These are phyloP conservation scores for Anthoceros angustus DNA, from an alignment of 225 moss, liverwort and hornwort genomes.

Conservation along the genomic window DNA sequence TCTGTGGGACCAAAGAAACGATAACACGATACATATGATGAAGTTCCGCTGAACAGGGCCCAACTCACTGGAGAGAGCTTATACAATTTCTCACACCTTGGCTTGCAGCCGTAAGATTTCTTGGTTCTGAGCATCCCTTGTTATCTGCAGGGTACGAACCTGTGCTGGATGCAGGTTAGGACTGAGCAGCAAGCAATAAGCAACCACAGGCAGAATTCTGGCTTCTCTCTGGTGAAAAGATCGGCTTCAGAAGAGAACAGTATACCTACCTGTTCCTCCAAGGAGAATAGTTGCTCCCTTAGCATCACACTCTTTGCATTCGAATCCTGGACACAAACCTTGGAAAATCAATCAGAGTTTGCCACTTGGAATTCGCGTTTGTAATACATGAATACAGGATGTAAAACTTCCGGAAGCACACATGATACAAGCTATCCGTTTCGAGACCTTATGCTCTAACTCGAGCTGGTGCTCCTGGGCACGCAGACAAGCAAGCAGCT, in stretches of 20 bases:
- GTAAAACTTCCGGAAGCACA: background rate
- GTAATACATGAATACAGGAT: background rate
- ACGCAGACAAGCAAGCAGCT: slow-evolving; percentile 51
- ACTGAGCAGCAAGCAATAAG: background rate
- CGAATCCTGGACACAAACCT: slow-evolving; percentile 29
- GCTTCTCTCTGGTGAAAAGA: background rate
- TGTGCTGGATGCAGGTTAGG: slow-evolving; percentile 11
- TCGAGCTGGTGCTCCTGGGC: slow-evolving; percentile 57
- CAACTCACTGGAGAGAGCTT: background rate
- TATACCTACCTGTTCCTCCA: slow-evolving; percentile 52
- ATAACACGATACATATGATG: background rate
- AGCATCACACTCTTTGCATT: slow-evolving; percentile 41
- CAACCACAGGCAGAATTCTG: background rate
- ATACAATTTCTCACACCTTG: slow-evolving; percentile 31
- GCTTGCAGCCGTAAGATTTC: slow-evolving; percentile 61
- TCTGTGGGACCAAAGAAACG: slow-evolving; percentile 6
- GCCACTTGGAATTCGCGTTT: background rate
- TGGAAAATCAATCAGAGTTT: slow-evolving; percentile 6
- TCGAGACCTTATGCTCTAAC: slow-evolving; percentile 53
- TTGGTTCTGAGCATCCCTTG: slow-evolving; percentile 61
- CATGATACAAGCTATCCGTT: background rate
- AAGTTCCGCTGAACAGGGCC: too few relatives aligned
- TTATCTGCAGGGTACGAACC: slow-evolving; percentile 50
- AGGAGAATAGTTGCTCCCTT: slow-evolving; percentile 41
- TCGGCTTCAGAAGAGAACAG: too few relatives aligned